Percentiles rank a stretch among this genome's conserved stretches.
Conservation (phyloP, 805 yeast species). For the Sugiyamaella valdiviana region DNA sequence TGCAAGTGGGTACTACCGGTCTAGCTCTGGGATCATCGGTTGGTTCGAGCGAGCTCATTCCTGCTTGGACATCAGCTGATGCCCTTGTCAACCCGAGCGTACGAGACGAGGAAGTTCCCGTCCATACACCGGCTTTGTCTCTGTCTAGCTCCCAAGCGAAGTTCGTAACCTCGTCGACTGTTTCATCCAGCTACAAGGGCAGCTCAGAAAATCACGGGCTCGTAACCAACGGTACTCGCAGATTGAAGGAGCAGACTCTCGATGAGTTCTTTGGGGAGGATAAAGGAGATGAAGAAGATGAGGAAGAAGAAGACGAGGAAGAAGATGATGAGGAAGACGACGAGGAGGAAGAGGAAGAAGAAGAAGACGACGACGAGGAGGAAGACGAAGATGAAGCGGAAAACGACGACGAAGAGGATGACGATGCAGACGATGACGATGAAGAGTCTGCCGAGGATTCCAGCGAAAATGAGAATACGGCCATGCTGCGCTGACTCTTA, state of each 20-base stretch:
- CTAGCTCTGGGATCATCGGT: constrained; percentile 28
- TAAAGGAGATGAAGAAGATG: constrained; percentile 25
- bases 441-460: constrained; percentile 12
- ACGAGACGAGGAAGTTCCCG: constrained; percentile 28
- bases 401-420: constrained; percentile 32
- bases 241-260: constrained; percentile 49
- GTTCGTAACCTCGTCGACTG: background rate
- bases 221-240: background rate
- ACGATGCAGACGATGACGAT: constrained; percentile 22
- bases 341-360: constrained; percentile 26
- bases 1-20: constrained; percentile 30
- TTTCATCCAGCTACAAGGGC: background rate
- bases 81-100: constrained; percentile 26
- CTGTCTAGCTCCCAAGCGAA: background rate
- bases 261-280: constrained; percentile 72
- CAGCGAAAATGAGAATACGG: constrained; percentile 5
- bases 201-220: constrained; percentile 1
- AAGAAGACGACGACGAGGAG: constrained; percentile 30
- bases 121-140: background rate
- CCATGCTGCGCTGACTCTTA: constrained; percentile 1
- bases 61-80: constrained; percentile 42
- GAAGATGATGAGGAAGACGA: constrained; percentile 29
- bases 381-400: constrained; percentile 32
- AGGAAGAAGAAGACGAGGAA: constrained; percentile 29
- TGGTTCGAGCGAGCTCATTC: constrained; percentile 31